Evolutionary conservation across 352 stramenopile genomes (phyloP), one percentile per base, ranked within the genome.

Genomic region (Phytophthora pisi): DNA sequence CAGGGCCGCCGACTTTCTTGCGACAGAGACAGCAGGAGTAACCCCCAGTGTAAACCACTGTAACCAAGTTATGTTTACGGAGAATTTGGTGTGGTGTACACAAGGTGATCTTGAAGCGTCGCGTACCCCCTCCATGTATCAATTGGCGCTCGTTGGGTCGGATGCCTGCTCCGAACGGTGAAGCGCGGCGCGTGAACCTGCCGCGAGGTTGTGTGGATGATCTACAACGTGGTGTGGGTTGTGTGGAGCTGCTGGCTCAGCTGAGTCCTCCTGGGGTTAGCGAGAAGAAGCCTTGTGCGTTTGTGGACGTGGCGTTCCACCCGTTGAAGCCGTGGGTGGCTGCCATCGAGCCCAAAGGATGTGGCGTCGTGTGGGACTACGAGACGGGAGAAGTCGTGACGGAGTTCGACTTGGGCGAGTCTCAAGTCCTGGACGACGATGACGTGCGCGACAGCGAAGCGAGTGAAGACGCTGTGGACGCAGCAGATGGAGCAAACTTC

Each of bases 201-300:
- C 79, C 77, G 20, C 63, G 75, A 64, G 77, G 81, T 7, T 90
- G 68, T n/a, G 71, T 89, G 26, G 86, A 89, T 53, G 79, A 89
- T 20, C 72, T 92, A 55, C 82, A 91, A 51, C 74, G 72, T 15
- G 78, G 72, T 8, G 54, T 79, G 10, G 69, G 64, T 0, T 86
- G 82, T 20, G 79, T 92, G 51, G 82, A 91, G 59, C 61, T 92
- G 13, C 49, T 85, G 45, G 75, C 74, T 52, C 75, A 79, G n/a
- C 63, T 92, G 43, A 47, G 63, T 42, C 67, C 80, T 5, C 84
- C 89, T 3, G 77, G 77, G 13, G 64, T 89, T 49, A 82, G 72
- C 65, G 84, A 90, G n/a, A 94, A 95, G 70, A 89, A 89, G 47
- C 71, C 77, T 23, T 91, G 81, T 55, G 82, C 83, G 18, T 74